Conservation (phyloP, 139 green algal genomes). For the Chlorella sp. region DNA sequence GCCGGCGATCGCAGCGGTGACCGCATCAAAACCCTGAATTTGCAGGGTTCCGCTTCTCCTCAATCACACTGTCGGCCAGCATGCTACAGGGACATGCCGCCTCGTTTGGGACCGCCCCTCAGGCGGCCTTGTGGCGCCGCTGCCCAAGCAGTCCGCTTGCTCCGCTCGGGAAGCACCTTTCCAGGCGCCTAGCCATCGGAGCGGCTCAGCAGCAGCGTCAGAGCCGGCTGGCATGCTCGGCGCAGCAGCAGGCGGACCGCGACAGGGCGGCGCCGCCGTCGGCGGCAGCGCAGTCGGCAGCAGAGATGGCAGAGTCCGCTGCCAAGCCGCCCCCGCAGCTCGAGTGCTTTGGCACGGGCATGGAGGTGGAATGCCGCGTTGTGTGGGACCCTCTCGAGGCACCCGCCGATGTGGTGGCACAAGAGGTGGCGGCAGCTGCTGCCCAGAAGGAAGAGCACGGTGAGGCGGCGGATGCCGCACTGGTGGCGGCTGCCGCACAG, state of each 20-base stretch:
- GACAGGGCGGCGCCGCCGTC: background rate
- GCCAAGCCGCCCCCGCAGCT: background rate
- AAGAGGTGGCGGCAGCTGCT: background rate
- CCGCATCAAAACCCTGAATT: no score
- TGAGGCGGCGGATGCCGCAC: background rate
- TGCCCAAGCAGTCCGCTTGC: no score
- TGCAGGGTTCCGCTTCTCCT: no score
- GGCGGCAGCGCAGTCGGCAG: background rate
- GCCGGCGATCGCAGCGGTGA: no score
- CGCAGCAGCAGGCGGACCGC: background rate
- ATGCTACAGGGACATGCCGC: no score
- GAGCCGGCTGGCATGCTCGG: background rate
- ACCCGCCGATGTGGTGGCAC: background rate
- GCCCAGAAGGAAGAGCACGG: background rate
- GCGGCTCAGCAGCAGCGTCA: background rate
- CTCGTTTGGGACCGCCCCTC: no score
- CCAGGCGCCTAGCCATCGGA: no score
- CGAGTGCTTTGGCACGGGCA: background rate
- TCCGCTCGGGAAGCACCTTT: no score
- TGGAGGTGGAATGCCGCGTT: constrained; percentile 18
- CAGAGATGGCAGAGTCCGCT: constrained; percentile 23
- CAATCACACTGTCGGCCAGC: no score
- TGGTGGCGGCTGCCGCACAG: background rate
- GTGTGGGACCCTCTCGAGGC: background rate
- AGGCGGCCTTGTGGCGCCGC: no score